Evolutionary conservation across 2,329 filamentous ascomycete genomes (phyloP).

Genomic region (Pseudogymnoascus sp.): DNA sequence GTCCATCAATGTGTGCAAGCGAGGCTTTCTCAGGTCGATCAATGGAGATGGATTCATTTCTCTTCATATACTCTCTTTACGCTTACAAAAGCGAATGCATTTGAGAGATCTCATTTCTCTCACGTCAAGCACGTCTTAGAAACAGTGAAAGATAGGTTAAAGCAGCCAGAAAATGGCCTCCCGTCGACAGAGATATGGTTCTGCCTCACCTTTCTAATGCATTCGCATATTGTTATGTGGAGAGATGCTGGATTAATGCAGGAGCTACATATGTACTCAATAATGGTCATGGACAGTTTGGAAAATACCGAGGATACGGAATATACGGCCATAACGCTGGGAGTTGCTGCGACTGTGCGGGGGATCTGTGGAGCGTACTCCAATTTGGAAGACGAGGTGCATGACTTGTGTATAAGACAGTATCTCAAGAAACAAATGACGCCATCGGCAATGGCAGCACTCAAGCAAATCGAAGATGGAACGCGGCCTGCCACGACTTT

Average conservation of each 20-base stretch:
- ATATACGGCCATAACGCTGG: neutral
- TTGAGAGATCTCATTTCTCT: neutral
- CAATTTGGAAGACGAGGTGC: neutral
- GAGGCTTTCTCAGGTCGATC: neutral
- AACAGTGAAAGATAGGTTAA: neutral
- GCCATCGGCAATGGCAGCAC: neutral
- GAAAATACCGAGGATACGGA: neutral
- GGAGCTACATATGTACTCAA: neutral
- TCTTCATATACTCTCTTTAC: neutral
- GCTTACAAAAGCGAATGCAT: neutral
- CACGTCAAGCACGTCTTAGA: neutral
- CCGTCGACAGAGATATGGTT: neutral
- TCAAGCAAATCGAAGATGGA: neutral
- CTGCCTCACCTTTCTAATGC: neutral
- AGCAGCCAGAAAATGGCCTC: neutral
- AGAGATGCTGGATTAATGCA: neutral
- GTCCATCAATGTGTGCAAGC: neutral
- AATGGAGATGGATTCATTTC: neutral
- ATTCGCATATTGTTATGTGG: neutral
- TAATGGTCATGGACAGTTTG: neutral
- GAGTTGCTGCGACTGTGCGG: neutral
- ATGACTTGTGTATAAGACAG: neutral
- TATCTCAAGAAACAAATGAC: neutral
- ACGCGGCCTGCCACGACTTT: neutral
- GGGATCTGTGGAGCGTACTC: neutral